Base-by-base conservation (phyloP, 331 rosid species). In the Stylosanthes scabra region DNA sequence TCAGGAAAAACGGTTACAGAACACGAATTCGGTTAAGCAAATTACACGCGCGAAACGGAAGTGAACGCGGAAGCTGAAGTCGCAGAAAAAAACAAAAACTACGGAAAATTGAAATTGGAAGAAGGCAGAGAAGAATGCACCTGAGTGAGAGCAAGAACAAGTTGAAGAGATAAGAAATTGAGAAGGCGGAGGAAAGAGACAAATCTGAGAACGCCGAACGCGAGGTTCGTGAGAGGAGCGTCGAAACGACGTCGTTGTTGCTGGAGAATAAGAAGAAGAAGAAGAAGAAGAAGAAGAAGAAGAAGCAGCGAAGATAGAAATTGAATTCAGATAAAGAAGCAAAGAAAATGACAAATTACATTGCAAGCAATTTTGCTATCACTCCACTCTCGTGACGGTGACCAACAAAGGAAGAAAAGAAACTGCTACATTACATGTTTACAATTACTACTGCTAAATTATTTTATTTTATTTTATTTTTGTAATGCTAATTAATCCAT, bases 291-390 rank as follows among this genome's bases (percentile, higher is more conserved):
- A n/a, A n/a, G n/a, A n/a, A n/a, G n/a, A n/a, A n/a, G n/a, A n/a
- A n/a, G n/a, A n/a, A n/a, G n/a, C n/a, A n/a, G n/a, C n/a, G n/a
- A n/a, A n/a, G n/a, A n/a, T n/a, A n/a, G n/a, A 8, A 2, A 41
- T 41, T 41, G 9, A 41, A 9, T 10, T 46, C 13, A 6, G 57
- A 51, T 51, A 14, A 14, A 51, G 57, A 51, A 51, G 14, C 60
- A 3, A 11, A 78, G 79, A 83, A 83, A 80, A 83, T 20, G 86
- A 79, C 91, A 89, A 86, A 76, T 71, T 61, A 72, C 72, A 73
- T 51, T n/a, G 57, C 57, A 14, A 51, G 57, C 57, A 51, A 51
- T 14, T 20, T 49, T 12, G 54, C 54, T 49, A 49, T 49, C 54
- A 49, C 54, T 49, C 63, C 40, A n/a, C 25, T 15, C 66, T 27